Base-by-base conservation (phyloP, 1,284 basidiomycete genomes). In the Naganishia albida region DNA sequence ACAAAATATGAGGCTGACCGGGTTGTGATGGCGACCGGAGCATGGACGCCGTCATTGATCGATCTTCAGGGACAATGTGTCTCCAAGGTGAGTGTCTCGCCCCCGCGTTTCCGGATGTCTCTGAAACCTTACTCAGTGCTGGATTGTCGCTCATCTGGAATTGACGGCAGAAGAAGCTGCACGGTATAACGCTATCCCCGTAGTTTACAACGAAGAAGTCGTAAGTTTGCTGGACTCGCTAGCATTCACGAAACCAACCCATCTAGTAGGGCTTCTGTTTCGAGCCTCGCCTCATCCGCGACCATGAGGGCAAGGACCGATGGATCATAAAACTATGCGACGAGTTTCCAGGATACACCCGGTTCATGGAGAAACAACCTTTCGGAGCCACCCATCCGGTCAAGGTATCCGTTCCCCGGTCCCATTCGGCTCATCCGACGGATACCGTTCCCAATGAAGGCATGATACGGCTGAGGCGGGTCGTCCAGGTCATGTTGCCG, bases 81-180 rank as follows among this genome's bases (percentile, higher is more conserved):
- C n/a, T 75, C 73, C n/a, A 77, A 77, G 69, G 74, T 72, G 44
- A 55, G 74, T 62, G 26, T 51, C 7, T 6, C 16, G 28, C 0
- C 44, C 6, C 2, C 0, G n/a, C 40, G 8, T 26, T 4, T 39
- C 10, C 4, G 2, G 16, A 16, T 16, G 25, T 34, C 34, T 4
- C 54, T 56, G 39, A 56, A n/a, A 26, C n/a, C 26, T 20, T 48
- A 12, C 4, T 2, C 38, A 72, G 71, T 72, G 72, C 40, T 78
- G 77, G 77, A 72, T 75, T 12, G 74, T 74, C 34, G 76, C 72
- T 0, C 78, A 80, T 64, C 71, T 78, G 34, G 72, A 77, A 57
- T 66, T 78, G 6, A 71, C 72, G 7, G 69, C 68, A 3, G 75
- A 77, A 46, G 77, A 78, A 63, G 72, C 75, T 6, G 63, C 43